Base-by-base conservation (phyloP, 306 rosid species). In the Gillenia trifoliata region DNA sequence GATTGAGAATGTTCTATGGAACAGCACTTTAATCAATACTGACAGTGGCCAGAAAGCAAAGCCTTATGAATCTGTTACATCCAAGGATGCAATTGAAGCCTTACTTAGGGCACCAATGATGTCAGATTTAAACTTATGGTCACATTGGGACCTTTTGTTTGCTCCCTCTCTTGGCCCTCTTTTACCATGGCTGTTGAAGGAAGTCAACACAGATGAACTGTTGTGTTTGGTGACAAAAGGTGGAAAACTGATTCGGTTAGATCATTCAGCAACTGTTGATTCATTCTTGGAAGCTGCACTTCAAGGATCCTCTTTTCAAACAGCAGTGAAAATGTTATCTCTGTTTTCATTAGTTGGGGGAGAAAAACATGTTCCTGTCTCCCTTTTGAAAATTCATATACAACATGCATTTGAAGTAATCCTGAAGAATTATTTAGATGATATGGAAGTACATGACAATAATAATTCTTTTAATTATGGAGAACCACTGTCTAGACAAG, bases 121-220 rank as follows among this genome's bases (percentile, higher is more conserved):
- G 90, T 84, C 87, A 25, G 96, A 91, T 82, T 79, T 93, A 80
- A 87, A 86, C 87, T 77, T 80, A 76, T 93, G 98, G 98, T 87
- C 97, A 63, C 98, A 91, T 82, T 93, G 98, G 98, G 97, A 91
- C 83, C 56, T 83, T 33, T 62, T 70, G 72, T 93, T 91, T 85
- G 91, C 97, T 41, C 98, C 97, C 50, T 79, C 86, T 29, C 88
- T 91, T 64, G 98, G 98, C n/a, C 90, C 96, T 47, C 86, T 93
- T 75, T 65, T 85, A 73, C 85, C 90, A 33, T 93, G 97, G 97
- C 71, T 93, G 77, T 82, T 87, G 78, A 81, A 86, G 75, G 93
- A 91, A 49, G 91, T 88, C 70, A 87, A 89, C 69, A 76, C 79
- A 36, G 83, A 86, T 75, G 90, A 87, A 61, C 72, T 93, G 38